phyloP scores from a whole-genome alignment of 768 basidiomycete genomes.

The Hygrophorus pudorinus region DNA sequence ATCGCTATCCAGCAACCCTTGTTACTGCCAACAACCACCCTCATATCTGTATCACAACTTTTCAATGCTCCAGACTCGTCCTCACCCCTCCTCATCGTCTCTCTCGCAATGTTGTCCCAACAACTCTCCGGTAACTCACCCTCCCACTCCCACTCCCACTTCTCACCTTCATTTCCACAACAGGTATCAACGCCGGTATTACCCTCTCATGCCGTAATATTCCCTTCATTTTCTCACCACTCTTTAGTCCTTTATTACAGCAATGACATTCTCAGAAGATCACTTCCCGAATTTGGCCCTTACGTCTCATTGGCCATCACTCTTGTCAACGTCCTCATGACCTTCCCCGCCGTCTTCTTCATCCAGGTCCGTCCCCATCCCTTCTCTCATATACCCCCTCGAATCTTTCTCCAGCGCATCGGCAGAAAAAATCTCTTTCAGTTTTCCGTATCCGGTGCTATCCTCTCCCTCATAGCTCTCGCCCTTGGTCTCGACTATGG shows the following conservation, averaged over 20 bases:
- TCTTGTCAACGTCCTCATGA: constrained; percentile 73
- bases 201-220: too few relatives aligned
- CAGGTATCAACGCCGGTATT: constrained; percentile 75
- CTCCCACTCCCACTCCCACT: background rate
- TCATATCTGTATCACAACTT: constrained; percentile 44
- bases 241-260: constrained; percentile 77
- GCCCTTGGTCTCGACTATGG: constrained; percentile 64
- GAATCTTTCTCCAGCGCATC: constrained; percentile 38
- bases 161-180: constrained; percentile 1
- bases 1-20: constrained; percentile 22
- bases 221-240: too few relatives aligned
- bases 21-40: constrained; percentile 19
- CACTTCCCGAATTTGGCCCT: constrained; percentile 70
- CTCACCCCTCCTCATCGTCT: constrained; percentile 53
- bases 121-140: constrained; percentile 59
- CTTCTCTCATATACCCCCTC: background rate
- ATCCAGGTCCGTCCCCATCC: constrained; percentile 55
- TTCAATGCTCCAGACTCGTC: constrained; percentile 43
- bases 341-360: constrained; percentile 78
- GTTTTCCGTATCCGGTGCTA: constrained; percentile 55
- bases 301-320: constrained; percentile 82
- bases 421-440: constrained; percentile 66
- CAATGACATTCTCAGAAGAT: constrained; percentile 74
- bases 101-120: constrained; percentile 66
- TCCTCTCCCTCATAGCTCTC: constrained; percentile 54